Percentiles rank a stretch among this genome's conserved stretches.
Conservation (phyloP, 345 rosid species). For the Triadica sebifera region DNA sequence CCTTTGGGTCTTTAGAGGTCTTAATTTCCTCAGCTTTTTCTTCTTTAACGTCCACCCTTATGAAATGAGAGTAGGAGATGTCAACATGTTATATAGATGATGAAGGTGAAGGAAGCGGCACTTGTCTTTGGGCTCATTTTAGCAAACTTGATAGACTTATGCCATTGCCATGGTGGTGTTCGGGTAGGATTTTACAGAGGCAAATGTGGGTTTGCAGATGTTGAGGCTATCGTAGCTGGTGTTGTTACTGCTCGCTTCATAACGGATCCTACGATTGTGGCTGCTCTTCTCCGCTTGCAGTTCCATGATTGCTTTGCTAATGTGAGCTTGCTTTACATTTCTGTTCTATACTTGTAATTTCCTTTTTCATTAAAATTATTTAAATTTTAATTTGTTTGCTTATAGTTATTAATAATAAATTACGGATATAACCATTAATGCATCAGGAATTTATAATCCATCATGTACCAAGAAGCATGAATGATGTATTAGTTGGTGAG, state of each 20-base stretch:
- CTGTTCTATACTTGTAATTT: not conserved
- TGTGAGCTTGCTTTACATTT: constrained; percentile 22
- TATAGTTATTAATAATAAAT: not conserved
- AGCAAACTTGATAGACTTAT: constrained; percentile 8
- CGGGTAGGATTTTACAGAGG: constrained; percentile 39
- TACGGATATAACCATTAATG: no score
- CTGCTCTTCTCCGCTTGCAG: constrained; percentile 42
- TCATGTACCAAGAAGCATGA: not conserved
- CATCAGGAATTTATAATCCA: not conserved
- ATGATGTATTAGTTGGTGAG: constrained; percentile 20
- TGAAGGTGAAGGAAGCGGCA: constrained; percentile 17
- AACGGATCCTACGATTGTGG: constrained; percentile 27
- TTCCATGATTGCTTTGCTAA: constrained; percentile 47
- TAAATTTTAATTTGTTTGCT: not conserved
- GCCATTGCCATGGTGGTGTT: constrained; percentile 16
- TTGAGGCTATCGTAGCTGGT: constrained; percentile 35
- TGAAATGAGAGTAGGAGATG: constrained; percentile 9
- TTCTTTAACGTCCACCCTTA: not conserved
- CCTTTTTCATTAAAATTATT: not conserved
- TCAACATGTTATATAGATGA: constrained; percentile 11
- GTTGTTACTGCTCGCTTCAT: constrained; percentile 24
- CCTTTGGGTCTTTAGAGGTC: not conserved
- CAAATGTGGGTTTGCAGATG: constrained; percentile 39
- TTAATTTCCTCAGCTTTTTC: not conserved
- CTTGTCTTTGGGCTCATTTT: constrained; percentile 10